A percentile compares a stretch with the other conserved stretches of the same genome.
phyloP scores from a whole-genome alignment of 305 asterid genomes.

The Lippia alba region DNA sequence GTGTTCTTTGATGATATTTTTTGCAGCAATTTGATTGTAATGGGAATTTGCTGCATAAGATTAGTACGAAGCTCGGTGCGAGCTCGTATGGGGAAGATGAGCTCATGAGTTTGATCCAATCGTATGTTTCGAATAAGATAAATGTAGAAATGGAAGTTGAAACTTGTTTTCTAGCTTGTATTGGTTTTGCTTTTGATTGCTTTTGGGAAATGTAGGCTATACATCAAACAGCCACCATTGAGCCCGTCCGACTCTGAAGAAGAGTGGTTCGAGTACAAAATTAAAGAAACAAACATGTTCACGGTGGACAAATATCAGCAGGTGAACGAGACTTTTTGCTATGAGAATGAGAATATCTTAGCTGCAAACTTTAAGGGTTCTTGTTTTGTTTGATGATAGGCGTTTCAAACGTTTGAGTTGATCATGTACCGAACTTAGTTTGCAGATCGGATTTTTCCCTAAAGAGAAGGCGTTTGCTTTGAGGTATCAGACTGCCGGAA shows the following conservation, averaged over 20 bases:
- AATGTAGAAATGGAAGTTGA: too few species aligned
- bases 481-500: constrained; percentile 95
- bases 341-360: constrained; percentile 18
- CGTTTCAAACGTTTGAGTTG: constrained; percentile 37
- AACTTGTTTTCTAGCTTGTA: constrained; percentile 2
- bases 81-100: constrained; percentile 90
- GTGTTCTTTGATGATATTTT: constrained; percentile 16
- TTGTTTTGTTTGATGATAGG: constrained; percentile 17
- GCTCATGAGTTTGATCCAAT: constrained; percentile 88
- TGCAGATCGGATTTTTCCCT: constrained; percentile 92
- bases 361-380: constrained; percentile 27
- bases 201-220: constrained; percentile 59
- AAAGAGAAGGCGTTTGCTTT: constrained; percentile 88
- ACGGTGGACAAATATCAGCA: constrained; percentile 97
- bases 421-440: constrained; percentile 65
- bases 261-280: constrained; percentile 92
- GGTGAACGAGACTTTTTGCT: constrained; percentile 52
- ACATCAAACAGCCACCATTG: constrained; percentile 78
- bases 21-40: constrained; percentile 86
- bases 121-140: constrained; percentile 50
- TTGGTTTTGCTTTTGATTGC: constrained; percentile 20
- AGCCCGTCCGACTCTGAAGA: constrained; percentile 54
- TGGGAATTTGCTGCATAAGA: constrained; percentile 76
- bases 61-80: constrained; percentile 82
- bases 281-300: constrained; percentile 93